Conservation (phyloP, 192 early-diverging fungal species). For the Geosiphon pyriformis region DNA sequence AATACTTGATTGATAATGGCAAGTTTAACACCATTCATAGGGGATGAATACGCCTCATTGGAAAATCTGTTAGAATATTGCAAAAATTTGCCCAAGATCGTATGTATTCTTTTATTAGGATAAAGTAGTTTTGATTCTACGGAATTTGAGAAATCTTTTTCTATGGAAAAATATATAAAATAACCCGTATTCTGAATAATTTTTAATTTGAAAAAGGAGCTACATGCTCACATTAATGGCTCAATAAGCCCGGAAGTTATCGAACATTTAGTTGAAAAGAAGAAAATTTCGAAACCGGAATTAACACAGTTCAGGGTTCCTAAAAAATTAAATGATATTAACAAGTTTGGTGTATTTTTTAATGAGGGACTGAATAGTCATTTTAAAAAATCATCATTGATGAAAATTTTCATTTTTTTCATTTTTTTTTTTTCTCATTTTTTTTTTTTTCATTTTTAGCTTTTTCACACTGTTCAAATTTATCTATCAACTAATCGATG, state of each 20-base stretch:
- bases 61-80: constrained; percentile 3
- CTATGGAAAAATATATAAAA: neutral
- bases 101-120: neutral
- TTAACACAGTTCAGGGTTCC: constrained; percentile 36
- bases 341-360: constrained; percentile 26
- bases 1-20: no score
- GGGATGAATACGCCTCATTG: no score
- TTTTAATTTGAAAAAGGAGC: no score
- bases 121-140: neutral
- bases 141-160: neutral
- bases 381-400: no score
- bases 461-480: constrained; percentile 55
- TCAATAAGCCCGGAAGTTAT: constrained; percentile 40
- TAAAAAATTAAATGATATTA: constrained; percentile 32
- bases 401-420: constrained; percentile 12
- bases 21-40: no score
- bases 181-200: no score
- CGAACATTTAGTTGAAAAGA: constrained; percentile 30
- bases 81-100: constrained; percentile 2
- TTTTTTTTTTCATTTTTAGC: constrained; percentile 12
- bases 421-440: no score
- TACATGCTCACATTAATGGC: constrained; percentile 63
- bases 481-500: constrained; percentile 53
- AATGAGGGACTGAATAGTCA: no score
- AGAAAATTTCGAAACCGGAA: constrained; percentile 37